phyloP scores from a whole-genome alignment of 2,329 filamentous ascomycete species.

The Talaromyces sp. region DNA sequence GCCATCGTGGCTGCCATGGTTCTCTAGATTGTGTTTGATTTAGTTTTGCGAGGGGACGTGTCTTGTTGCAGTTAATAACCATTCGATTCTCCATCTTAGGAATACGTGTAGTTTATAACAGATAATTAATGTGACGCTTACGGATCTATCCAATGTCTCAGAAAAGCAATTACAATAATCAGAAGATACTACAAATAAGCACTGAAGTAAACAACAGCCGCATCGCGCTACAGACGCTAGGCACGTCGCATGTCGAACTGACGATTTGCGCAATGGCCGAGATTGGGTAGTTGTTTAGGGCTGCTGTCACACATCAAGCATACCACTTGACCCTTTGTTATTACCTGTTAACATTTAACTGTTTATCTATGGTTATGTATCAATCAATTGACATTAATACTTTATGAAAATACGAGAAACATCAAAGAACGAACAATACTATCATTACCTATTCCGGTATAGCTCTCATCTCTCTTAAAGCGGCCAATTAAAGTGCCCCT shows the following conservation, averaged over 20 bases:
- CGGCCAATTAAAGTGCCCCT: not conserved
- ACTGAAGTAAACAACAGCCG: not conserved
- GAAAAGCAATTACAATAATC: not conserved
- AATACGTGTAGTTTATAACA: not conserved
- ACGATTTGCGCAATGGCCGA: not conserved
- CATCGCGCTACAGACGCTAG: not conserved
- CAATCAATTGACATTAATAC: not conserved
- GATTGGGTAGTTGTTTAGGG: too few relatives aligned
- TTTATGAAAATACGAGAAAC: too few relatives aligned
- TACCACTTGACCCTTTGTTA: too few relatives aligned
- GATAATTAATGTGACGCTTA: not conserved
- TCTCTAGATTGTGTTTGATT: conserved; percentile 18
- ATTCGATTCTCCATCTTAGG: not conserved
- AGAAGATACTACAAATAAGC: not conserved
- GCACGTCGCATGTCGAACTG: not conserved
- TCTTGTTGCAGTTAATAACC: not conserved
- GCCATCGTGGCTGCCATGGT: conserved; percentile 31
- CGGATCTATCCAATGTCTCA: not conserved
- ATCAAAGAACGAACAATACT: too few relatives aligned
- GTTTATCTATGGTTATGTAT: not conserved
- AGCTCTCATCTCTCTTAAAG: not conserved
- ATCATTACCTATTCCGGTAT: not conserved
- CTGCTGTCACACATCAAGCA: too few relatives aligned
- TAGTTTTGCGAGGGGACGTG: not conserved
- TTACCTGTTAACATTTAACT: too few relatives aligned